Evolutionary conservation across 257 asterid genomes (phyloP), one percentile per base, ranked within the genome.

Genomic region (Solanum paucissectum): DNA sequence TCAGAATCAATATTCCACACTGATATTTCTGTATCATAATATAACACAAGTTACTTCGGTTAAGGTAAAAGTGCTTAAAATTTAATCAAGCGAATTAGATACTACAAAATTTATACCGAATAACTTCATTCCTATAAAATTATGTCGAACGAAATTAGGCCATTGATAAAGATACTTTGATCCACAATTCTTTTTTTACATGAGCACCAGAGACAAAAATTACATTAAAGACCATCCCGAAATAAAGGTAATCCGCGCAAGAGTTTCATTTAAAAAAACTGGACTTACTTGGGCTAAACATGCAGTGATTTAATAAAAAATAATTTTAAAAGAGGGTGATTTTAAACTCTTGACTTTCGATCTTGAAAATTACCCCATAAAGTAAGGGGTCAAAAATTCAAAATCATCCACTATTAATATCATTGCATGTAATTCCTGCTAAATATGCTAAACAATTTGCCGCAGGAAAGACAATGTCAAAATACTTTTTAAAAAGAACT

Each of bases 301-400:
- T 21, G 29, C 6, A 4, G 13, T 23, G 13, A 23, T 23, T 23
- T 60, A 23, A 52, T 16, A 23, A 44, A 52, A 60, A 23, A 60
- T 23, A 4, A 0, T 21, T 21, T 60, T 9, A 4, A 23, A 21
- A 60, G 13, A 9, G 2, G 12, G 0, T 60, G 0, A 23, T 4
- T 9, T 60, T 60, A 0, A 60, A 23, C 27, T 60, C 21, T 60
- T 60, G 25, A 60, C 69, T 60, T 60, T 60, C 1, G 27, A 23
- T 60, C 29, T 60, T 23, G 13, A 58, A 8, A 3, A 21, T 8
- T 21, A 21, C 1, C 4, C 27, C 27, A 58, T 58, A 8, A 58
- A 21, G 0, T 21, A n/a, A 60, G 68, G 5, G 27, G 13, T 21
- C 25, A 9, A 60, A 60, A 60, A 23, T 4, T 3, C 27, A 60